Evolutionary conservation across 495 filamentous ascomycete species (phyloP), one percentile per base, ranked within the genome.

Genomic region (Aspergillus panamensis): DNA sequence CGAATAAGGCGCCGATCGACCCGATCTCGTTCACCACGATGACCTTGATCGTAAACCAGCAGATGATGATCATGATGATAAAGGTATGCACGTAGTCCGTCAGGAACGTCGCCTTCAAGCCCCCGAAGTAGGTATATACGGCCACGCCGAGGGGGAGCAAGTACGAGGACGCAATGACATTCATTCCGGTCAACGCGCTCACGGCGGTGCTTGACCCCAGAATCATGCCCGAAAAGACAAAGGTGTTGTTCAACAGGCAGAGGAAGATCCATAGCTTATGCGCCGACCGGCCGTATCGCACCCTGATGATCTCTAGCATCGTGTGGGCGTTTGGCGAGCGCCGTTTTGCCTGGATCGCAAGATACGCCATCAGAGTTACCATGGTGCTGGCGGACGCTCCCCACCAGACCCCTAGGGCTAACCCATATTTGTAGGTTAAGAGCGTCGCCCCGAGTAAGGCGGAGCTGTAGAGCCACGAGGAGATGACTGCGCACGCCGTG

Each of bases 101-200:
- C 49, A 77, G 59, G 64, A 77, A 76, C 7, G 69, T 68, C 12
- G 69, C 69, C 54, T 72, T 69, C 25, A 72, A 61, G 8, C 69
- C 67, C 1, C 67, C 69, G 13, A 63, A 58, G 33, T 65, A 56
- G 17, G 69, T 71, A 33, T 71, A 71, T 9, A 68, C 29, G 31
- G 42, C 42, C 16, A 61, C 53, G 40, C 67, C 65, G 7, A 65
- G 58, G 32, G 69, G 69, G 29, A 72, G 58, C 37, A 67, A 47
- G 44, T 64, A 69, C 19, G 56, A 62, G 16, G 67, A 63, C 16
- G 69, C 69, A 35, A 68, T 56, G 19, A 65, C 63, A 44, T 68
- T 57, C 67, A 72, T 72, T 14, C 69, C 69, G n/a, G 69, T 72
- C 33, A 69, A 45, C 16, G 60, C 53, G 19, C 51, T 63, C 25